A percentile compares a stretch with the other conserved stretches of the same genome.
phyloP scores from a whole-genome alignment of 2,329 filamentous ascomycete genomes.

The Furcasterigmium furcatum region DNA sequence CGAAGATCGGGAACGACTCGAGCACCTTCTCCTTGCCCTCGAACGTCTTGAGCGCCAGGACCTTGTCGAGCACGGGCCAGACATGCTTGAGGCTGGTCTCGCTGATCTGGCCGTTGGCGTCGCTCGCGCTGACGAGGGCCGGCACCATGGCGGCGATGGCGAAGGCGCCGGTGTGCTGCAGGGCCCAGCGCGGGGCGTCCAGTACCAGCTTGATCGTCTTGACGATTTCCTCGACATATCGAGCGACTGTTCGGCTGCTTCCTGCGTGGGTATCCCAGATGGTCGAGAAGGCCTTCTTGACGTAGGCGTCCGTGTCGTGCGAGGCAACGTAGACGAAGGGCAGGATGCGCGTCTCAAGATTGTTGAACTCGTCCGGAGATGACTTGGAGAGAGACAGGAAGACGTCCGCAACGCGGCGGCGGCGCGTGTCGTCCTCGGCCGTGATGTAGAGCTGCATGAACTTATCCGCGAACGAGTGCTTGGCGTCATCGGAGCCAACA shows the following conservation, averaged over 20 bases:
- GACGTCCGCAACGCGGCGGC: constrained; percentile 79
- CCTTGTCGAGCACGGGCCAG: constrained; percentile 83
- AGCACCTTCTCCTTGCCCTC: constrained; percentile 85
- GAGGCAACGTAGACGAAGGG: constrained; percentile 87
- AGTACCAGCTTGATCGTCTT: constrained; percentile 64
- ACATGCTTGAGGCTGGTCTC: constrained; percentile 58
- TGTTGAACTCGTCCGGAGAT: constrained; percentile 82
- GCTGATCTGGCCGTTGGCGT: constrained; percentile 56
- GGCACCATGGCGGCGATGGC: constrained; percentile 71
- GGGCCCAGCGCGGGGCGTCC: constrained; percentile 79
- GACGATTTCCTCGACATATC: constrained; percentile 83
- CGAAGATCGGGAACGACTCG: constrained; percentile 74
- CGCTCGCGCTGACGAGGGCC: constrained; percentile 59
- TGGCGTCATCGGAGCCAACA: constrained; percentile 44
- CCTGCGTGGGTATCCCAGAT: constrained; percentile 92
- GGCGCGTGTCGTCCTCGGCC: constrained; percentile 71
- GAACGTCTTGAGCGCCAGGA: constrained; percentile 86
- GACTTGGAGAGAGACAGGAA: constrained; percentile 79
- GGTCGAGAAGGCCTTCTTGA: constrained; percentile 74
- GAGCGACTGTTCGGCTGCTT: constrained; percentile 73
- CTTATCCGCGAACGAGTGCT: constrained; percentile 47
- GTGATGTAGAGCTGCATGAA: constrained; percentile 73
- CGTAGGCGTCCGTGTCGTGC: constrained; percentile 79
- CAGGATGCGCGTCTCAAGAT: constrained; percentile 70
- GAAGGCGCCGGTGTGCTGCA: constrained; percentile 85